Percentiles rank a stretch among this genome's conserved stretches.
Evolutionary conservation across 768 basidiomycete genomes (phyloP).

Genomic region (Leccinum imitatum): DNA sequence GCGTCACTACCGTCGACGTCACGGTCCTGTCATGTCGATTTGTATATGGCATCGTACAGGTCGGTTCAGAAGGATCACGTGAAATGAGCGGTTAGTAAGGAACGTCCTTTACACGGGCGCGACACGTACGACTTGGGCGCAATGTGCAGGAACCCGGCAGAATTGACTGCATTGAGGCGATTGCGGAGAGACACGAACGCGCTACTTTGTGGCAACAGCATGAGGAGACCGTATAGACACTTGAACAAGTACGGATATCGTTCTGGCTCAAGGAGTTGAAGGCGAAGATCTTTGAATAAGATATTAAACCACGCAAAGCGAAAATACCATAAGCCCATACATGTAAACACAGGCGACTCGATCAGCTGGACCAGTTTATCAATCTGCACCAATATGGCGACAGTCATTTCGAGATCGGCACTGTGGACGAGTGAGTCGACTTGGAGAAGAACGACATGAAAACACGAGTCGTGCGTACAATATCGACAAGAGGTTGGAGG

Average conservation of each 20-base stretch:
- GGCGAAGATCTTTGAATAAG: conserved; percentile 60
- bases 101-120: neutral
- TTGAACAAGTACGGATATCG: conserved; percentile 96
- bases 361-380: conserved; percentile 98
- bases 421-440: conserved; percentile 39
- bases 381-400: conserved; percentile 90
- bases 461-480: conserved; percentile 56
- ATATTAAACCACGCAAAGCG: neutral
- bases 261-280: conserved; percentile 96
- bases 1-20: conserved; percentile 41
- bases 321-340: conserved; percentile 44
- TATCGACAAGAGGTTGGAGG: conserved; percentile 91
- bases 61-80: conserved; percentile 17
- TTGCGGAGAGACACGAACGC: conserved; percentile 95
- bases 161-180: conserved; percentile 91
- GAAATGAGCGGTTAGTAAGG: neutral
- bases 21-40: conserved; percentile 18
- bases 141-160: conserved; percentile 90
- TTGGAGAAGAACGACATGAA: neutral
- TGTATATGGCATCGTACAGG: neutral
- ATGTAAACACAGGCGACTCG: conserved; percentile 98
- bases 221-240: conserved; percentile 93
- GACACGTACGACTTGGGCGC: conserved; percentile 75
- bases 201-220: conserved; percentile 95
- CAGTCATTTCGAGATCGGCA: conserved; percentile 96